phyloP scores from a whole-genome alignment of 805 yeast species.

The Candida nitratophila region DNA sequence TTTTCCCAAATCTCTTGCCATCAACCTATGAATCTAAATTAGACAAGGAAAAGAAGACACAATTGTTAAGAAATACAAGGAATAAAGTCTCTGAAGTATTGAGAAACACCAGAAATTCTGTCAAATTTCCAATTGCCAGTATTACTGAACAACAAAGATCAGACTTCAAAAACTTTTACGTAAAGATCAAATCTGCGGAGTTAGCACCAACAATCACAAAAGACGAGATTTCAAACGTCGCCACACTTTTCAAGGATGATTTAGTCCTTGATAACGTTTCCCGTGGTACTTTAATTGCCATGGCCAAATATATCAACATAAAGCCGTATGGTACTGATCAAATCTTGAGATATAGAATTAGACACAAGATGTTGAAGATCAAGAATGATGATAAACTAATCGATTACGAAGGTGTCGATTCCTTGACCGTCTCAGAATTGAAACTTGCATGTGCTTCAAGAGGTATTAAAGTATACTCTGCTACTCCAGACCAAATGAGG shows the following conservation, averaged over 20 bases:
- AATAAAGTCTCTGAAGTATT: conserved; percentile 52
- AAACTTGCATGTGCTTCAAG: conserved; percentile 88
- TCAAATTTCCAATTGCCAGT: conserved; percentile 54
- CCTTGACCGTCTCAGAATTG: conserved; percentile 74
- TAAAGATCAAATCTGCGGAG: conserved; percentile 53
- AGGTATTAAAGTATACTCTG: conserved; percentile 79
- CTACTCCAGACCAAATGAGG: conserved; percentile 69
- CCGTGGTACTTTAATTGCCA: conserved; percentile 84
- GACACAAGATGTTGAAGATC: conserved; percentile 80
- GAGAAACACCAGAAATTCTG: conserved; percentile 65
- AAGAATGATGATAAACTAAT: conserved; percentile 87
- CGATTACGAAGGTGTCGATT: conserved; percentile 86
- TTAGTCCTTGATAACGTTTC: conserved; percentile 86
- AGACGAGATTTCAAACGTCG: conserved; percentile 72
- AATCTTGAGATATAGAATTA: conserved; percentile 83
- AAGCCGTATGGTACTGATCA: conserved; percentile 90
- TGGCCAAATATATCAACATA: conserved; percentile 84
- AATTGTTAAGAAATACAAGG: conserved; percentile 51
- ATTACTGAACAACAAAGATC: conserved; percentile 66
- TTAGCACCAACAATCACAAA: conserved; percentile 43
- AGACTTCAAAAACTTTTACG: conserved; percentile 71
- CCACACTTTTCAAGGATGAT: conserved; percentile 89
- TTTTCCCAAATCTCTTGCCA: conserved; percentile 90
- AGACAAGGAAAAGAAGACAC: conserved; percentile 50
- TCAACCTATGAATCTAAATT: conserved; percentile 73